phyloP scores from a whole-genome alignment of 169 alveolate genomes.

The Besnoitia besnoiti region DNA sequence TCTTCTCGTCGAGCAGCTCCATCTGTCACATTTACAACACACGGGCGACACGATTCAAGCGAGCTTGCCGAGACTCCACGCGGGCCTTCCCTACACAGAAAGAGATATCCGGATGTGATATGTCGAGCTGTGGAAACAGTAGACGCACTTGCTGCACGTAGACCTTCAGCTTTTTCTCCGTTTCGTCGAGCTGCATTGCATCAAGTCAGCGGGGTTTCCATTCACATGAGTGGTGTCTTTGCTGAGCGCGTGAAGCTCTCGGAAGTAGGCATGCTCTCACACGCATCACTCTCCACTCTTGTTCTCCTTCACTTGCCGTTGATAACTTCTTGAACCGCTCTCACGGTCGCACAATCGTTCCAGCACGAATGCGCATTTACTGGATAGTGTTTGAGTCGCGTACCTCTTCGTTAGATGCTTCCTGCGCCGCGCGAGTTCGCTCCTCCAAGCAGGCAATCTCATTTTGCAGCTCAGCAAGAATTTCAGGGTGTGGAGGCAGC shows the following conservation, averaged over 20 bases:
- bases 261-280: too few relatives aligned
- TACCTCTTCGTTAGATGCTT: background rate
- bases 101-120: background rate
- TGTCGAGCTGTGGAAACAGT: background rate
- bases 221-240: too few relatives aligned
- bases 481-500: background rate
- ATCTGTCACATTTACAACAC: background rate
- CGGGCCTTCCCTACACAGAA: too few relatives aligned
- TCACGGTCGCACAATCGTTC: too few relatives aligned
- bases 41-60: background rate
- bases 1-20: background rate
- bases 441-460: background rate
- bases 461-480: background rate
- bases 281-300: too few relatives aligned
- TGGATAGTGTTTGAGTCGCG: too few relatives aligned
- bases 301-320: too few relatives aligned
- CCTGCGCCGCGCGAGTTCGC: background rate
- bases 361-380: too few relatives aligned
- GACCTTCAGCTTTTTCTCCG: background rate
- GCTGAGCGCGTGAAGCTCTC: too few relatives aligned
- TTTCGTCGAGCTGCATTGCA: background rate
- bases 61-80: too few relatives aligned
- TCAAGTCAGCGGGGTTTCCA: too few relatives aligned
- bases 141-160: background rate
- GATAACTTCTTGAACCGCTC: too few relatives aligned